phyloP scores from a whole-genome alignment of 306 rosid species.

The Mimosa bimucronata region DNA sequence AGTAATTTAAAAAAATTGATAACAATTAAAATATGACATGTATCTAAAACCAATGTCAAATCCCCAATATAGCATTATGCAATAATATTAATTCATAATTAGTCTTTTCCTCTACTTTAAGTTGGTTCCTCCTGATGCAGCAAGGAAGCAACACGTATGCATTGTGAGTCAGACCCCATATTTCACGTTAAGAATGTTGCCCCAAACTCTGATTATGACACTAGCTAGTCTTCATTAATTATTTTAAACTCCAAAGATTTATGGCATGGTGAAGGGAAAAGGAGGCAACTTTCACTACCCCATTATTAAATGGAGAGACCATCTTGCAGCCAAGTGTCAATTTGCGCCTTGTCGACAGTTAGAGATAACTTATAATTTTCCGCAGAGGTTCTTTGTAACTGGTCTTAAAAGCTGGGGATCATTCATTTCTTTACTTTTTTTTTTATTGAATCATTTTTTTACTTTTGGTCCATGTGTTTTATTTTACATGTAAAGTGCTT shows the following conservation, averaged over 20 bases:
- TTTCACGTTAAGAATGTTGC: neutral
- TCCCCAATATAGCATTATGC: no score
- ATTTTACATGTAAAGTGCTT: neutral
- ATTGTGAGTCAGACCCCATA: neutral
- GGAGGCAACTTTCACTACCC: no score
- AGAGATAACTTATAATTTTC: neutral
- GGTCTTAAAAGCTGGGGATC: neutral
- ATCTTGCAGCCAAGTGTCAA: neutral
- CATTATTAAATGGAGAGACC: neutral
- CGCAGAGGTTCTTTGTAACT: neutral
- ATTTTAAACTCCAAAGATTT: neutral
- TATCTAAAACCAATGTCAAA: no score
- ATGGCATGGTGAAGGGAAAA: neutral
- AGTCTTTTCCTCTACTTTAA: neutral
- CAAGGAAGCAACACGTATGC: no score
- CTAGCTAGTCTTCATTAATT: neutral
- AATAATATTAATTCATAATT: neutral
- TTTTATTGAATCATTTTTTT: no score
- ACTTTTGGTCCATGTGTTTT: neutral
- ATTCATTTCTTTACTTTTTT: no score
- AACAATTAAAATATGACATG: no score
- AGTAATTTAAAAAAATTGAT: no score
- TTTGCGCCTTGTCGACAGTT: neutral
- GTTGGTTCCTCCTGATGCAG: neutral
- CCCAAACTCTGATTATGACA: neutral